Percentiles rank a stretch among this genome's conserved stretches.
Evolutionary conservation across 2,329 filamentous ascomycete species (phyloP).

Genomic region (Penicillium sp.): DNA sequence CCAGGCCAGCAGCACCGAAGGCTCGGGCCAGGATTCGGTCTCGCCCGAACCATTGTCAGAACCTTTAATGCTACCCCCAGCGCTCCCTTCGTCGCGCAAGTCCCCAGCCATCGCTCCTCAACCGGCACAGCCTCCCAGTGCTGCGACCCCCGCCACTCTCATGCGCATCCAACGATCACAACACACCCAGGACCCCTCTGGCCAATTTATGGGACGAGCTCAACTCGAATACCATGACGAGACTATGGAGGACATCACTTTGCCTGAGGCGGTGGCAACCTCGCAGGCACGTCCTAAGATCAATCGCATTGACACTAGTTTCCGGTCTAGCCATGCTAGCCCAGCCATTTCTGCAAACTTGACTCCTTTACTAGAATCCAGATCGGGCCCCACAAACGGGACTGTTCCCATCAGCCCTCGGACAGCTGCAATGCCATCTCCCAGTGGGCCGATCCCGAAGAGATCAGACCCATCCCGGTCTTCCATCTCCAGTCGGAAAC

Average conservation of each 20-base stretch:
- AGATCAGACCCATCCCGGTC: constrained; percentile 50
- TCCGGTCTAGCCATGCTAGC: constrained; percentile 48
- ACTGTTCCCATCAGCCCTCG: constrained; percentile 55
- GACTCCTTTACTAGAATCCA: constrained; percentile 51
- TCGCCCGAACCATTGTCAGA: constrained; percentile 53
- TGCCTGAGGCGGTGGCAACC: constrained; percentile 69
- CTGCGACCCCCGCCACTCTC: constrained; percentile 82
- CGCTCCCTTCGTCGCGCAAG: constrained; percentile 42
- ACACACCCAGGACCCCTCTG: constrained; percentile 39
- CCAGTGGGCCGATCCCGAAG: constrained; percentile 43
- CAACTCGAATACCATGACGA: constrained; percentile 49
- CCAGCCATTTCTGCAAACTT: constrained; percentile 64
- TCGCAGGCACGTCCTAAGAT: constrained; percentile 46
- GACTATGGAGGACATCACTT: constrained; percentile 64
- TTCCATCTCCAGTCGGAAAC: constrained; percentile 57
- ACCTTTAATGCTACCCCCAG: constrained; percentile 51
- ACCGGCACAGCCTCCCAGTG: constrained; percentile 35
- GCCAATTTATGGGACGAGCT: constrained; percentile 35
- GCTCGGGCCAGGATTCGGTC: constrained; percentile 49
- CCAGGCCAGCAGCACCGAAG: constrained; percentile 43
- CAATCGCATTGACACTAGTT: constrained; percentile 51
- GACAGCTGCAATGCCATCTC: constrained; percentile 53
- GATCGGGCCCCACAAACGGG: constrained; percentile 29
- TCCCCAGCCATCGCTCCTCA: constrained; percentile 42
- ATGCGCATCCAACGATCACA: constrained; percentile 68